A percentile compares a stretch with the other conserved stretches of the same genome.
phyloP scores from a whole-genome alignment of 2,329 filamentous ascomycete genomes.

The Cladosporium sp. region DNA sequence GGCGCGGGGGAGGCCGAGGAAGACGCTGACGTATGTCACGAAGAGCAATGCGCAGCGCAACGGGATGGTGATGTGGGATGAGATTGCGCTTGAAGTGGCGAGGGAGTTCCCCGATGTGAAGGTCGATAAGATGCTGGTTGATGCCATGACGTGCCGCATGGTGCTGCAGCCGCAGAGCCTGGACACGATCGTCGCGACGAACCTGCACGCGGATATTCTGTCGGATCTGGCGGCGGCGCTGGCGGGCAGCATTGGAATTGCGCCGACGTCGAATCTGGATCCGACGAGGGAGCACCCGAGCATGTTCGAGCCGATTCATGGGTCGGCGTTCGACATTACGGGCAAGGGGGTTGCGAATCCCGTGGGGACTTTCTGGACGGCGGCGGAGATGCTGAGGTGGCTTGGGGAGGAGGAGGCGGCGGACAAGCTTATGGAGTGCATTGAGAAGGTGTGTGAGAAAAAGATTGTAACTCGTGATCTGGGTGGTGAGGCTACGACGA shows the following conservation, averaged over 20 bases:
- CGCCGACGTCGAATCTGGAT: constrained; percentile 64
- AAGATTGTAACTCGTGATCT: constrained; percentile 50
- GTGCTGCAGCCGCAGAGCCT: constrained; percentile 53
- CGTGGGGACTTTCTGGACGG: constrained; percentile 55
- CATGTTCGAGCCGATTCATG: constrained; percentile 59
- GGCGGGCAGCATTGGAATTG: constrained; percentile 66
- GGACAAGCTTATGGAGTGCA: constrained; percentile 44
- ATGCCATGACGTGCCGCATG: constrained; percentile 62
- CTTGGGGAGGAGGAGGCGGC: constrained; percentile 50
- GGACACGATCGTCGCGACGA: constrained; percentile 60
- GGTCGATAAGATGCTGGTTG: constrained; percentile 60
- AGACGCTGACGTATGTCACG: constrained; percentile 56
- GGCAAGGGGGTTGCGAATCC: constrained; percentile 53
- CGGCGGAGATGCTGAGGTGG: constrained; percentile 53
- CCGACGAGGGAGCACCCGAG: constrained; percentile 54
- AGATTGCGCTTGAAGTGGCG: constrained; percentile 50
- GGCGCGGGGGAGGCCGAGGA: constrained; percentile 51
- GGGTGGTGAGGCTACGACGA: constrained; percentile 40
- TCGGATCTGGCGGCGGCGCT: constrained; percentile 65
- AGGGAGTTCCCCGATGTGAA: constrained; percentile 55
- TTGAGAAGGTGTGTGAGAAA: constrained; percentile 48
- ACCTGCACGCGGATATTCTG: constrained; percentile 60
- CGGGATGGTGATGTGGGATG: constrained; percentile 64
- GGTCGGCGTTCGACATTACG: constrained; percentile 53
- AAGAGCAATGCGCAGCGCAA: constrained; percentile 62